phyloP scores from a whole-genome alignment of 169 alveolate species.

The Cryptosporidium sp. region DNA sequence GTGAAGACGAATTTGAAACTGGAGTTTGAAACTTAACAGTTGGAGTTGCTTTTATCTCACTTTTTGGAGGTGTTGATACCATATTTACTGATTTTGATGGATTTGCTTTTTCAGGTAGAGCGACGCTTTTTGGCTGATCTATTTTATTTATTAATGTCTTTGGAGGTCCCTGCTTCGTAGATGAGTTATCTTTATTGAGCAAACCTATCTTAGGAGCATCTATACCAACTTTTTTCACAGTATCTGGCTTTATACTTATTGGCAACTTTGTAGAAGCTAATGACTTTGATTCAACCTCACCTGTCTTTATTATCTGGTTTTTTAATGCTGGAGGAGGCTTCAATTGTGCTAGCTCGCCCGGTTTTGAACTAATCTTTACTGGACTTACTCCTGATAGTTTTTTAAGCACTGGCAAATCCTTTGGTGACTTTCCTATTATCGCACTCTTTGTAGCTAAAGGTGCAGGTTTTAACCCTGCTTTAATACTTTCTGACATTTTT shows the following conservation, averaged over 20 bases:
- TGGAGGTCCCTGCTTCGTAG: neutral
- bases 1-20: neutral
- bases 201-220: constrained; percentile 4
- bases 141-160: too few species aligned
- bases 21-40: neutral
- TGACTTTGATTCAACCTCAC: neutral
- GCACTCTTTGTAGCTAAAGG: neutral
- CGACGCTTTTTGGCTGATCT: neutral
- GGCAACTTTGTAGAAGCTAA: neutral
- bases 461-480: constrained; percentile 2
- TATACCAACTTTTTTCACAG: neutral
- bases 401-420: constrained; percentile 15
- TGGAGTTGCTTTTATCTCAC: neutral
- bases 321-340: constrained; percentile 3
- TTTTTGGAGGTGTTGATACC: neutral
- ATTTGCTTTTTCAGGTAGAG: neutral
- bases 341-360: neutral
- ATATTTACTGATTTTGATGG: neutral
- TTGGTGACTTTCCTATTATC: constrained; percentile 8
- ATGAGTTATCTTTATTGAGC: neutral
- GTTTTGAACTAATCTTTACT: neutral
- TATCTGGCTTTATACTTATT: neutral
- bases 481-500: constrained; percentile 13
- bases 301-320: neutral
- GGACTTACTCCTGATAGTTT: constrained; percentile 1